phyloP scores from a whole-genome alignment of 257 asterid genomes.

The Lithospermum erythrorhizon region DNA sequence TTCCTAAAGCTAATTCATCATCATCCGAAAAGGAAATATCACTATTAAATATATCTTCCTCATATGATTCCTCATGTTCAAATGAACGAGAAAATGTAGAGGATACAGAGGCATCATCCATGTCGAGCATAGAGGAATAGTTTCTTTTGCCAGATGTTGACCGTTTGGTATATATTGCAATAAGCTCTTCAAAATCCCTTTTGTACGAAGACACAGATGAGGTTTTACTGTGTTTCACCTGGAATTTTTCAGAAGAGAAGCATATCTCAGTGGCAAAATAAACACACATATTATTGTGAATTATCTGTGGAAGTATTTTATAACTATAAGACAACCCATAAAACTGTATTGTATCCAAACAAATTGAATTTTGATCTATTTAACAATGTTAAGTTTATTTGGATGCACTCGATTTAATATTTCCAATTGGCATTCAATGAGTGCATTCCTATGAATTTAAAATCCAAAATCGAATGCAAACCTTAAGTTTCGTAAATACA shows the following conservation, averaged over 20 bases:
- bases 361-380: not conserved
- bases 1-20: constrained; percentile 12
- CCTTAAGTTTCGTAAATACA: not conserved
- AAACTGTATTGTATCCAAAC: not conserved
- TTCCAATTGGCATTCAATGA: not conserved
- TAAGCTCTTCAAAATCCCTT: constrained; percentile 45
- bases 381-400: not conserved
- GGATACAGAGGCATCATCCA: constrained; percentile 20
- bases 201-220: constrained; percentile 44
- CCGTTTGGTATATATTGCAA: constrained; percentile 30
- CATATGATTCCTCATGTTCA: constrained; percentile 14
- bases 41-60: constrained; percentile 7
- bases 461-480: too few species aligned
- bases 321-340: not conserved
- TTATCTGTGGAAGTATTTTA: not conserved
- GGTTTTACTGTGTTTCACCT: constrained; percentile 68
- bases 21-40: constrained; percentile 27
- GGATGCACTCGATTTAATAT: too few species aligned
- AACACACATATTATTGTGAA: not conserved
- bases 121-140: constrained; percentile 13
- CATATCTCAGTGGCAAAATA: not conserved
- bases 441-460: not conserved
- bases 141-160: constrained; percentile 17
- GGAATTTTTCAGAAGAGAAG: constrained; percentile 15
- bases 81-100: constrained; percentile 15